A percentile compares a stretch with the other conserved stretches of the same genome.
Conservation (phyloP, 2,329 filamentous ascomycete species). For the Intubia oerlemansii region DNA sequence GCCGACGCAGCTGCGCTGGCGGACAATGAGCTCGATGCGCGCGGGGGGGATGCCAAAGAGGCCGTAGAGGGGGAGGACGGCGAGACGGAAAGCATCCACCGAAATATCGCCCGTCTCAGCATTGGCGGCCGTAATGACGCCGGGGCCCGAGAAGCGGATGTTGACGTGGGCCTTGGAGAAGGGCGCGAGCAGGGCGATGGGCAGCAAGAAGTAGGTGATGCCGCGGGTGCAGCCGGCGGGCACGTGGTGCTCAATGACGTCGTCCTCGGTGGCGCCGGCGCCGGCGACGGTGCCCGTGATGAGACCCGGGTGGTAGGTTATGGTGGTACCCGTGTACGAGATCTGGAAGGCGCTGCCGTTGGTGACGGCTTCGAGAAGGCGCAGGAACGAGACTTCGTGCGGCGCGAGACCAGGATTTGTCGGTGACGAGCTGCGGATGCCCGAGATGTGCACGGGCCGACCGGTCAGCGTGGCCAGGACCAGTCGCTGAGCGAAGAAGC, state of each 20-base stretch:
- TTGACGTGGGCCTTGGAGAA: slow-evolving; percentile 87
- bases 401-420: slow-evolving; percentile 76
- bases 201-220: slow-evolving; percentile 78
- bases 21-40: slow-evolving; percentile 66
- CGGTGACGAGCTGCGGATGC: slow-evolving; percentile 73
- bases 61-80: slow-evolving; percentile 73
- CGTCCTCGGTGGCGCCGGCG: slow-evolving; percentile 40
- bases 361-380: slow-evolving; percentile 81
- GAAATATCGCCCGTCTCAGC: slow-evolving; percentile 50
- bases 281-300: slow-evolving; percentile 72
- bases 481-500: slow-evolving; percentile 63
- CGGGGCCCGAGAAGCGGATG: slow-evolving; percentile 71
- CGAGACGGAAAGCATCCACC: slow-evolving; percentile 82
- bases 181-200: slow-evolving; percentile 73
- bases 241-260: slow-evolving; percentile 63
- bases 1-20: slow-evolving; percentile 61
- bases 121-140: slow-evolving; percentile 79
- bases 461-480: slow-evolving; percentile 83
- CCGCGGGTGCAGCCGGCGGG: slow-evolving; percentile 60
- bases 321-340: slow-evolving; percentile 82
- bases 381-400: slow-evolving; percentile 88
- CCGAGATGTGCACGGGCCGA: slow-evolving; percentile 71
- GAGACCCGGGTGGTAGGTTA: slow-evolving; percentile 79
- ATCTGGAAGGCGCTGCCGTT: slow-evolving; percentile 93
- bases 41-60: slow-evolving; percentile 66